phyloP scores from a whole-genome alignment of 2,329 filamentous ascomycete genomes.

The Amphichorda felina region DNA sequence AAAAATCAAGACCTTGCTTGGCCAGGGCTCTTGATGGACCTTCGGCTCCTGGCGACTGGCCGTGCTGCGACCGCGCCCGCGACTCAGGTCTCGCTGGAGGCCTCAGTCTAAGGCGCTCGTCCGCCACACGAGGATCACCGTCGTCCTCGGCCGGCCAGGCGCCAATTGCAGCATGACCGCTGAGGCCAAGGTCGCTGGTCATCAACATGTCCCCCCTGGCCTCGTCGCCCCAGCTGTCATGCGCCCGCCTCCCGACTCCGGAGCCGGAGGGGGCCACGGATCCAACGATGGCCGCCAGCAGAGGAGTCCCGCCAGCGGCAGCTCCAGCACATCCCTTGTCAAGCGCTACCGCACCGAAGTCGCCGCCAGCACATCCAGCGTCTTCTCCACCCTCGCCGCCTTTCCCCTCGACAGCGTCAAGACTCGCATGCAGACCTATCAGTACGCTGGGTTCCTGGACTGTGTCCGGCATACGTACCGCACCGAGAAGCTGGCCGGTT shows the following conservation, averaged over 20 bases:
- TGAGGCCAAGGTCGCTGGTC: slow-evolving; percentile 20
- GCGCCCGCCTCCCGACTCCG: slow-evolving; percentile 13
- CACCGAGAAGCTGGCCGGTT: slow-evolving; percentile 60
- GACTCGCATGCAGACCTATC: slow-evolving; percentile 81
- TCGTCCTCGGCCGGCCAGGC: not conserved
- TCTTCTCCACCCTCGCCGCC: slow-evolving; percentile 67
- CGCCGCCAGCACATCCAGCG: slow-evolving; percentile 63
- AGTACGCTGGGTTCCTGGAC: slow-evolving; percentile 61
- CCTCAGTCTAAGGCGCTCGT: slow-evolving; percentile 12
- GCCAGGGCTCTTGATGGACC: slow-evolving; percentile 21
- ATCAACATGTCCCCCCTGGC: slow-evolving; percentile 25
- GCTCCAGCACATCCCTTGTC: slow-evolving; percentile 35
- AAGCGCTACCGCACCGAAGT: slow-evolving; percentile 75
- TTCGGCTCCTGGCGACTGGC: slow-evolving; percentile 21
- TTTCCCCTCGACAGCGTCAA: slow-evolving; percentile 85
- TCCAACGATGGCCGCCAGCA: slow-evolving; percentile 1
- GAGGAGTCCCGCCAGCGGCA: not conserved
- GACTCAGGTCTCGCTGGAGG: slow-evolving; percentile 15
- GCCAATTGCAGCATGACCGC: slow-evolving; percentile 19
- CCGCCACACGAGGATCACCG: not conserved
- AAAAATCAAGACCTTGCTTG: not conserved
- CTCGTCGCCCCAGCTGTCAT: slow-evolving; percentile 13
- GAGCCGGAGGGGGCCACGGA: slow-evolving; percentile 9
- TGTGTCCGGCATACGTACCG: slow-evolving; percentile 67
- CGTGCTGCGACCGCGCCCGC: slow-evolving; percentile 15